Base-by-base conservation (phyloP, 768 basidiomycete genomes). In the Neoboletus magnificus region DNA sequence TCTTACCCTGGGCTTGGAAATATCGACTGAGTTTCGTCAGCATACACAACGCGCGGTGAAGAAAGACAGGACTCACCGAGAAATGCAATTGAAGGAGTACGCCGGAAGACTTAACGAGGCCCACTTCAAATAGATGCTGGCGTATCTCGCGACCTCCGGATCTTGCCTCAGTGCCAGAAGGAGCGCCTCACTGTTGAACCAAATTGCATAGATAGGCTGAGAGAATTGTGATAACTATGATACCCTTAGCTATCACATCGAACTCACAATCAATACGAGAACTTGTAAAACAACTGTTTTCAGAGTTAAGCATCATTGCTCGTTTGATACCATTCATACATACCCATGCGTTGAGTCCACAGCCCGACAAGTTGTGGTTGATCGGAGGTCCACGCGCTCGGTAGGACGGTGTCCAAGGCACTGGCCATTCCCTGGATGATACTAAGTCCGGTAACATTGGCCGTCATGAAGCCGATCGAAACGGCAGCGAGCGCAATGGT, bases 391-490 rank as follows among this genome's bases (percentile, higher is more conserved):
- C 91, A 99, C 11, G 96, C 94, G 40, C 91, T 83, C 0, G 97
- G 96, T 2, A 98, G 82, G 66, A 99, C 80, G 0, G 96, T 95
- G 67, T 99, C 97, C 32, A 99, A 82, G 0, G 92, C 87, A 55
- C 87, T 88, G 22, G 84, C 76, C 62, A 96, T 85, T 7, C 93
- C 93, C 62, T 89, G 88, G 15, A 94, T 78, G 51, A 96, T 84
- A 59, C 88, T 89, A 37, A 75, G 58, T 27, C 69, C 69, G 35
- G 62, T 62, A 5, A 86, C 83, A 50, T 80, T 86, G 18, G 84
- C 84, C 1, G 87, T 87, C 86, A 90, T 88, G 36, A 83, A 85
- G 0, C 84, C 87, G 2, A 89, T 73, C 16, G 82, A 84, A 25
- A 87, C 84, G 0, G 91, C 93, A 2, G 96, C 96, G 2, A 98